Evolutionary conservation across 805 yeast genomes (phyloP), one percentile per base, ranked within the genome.

Genomic region (Candida patagonica): DNA sequence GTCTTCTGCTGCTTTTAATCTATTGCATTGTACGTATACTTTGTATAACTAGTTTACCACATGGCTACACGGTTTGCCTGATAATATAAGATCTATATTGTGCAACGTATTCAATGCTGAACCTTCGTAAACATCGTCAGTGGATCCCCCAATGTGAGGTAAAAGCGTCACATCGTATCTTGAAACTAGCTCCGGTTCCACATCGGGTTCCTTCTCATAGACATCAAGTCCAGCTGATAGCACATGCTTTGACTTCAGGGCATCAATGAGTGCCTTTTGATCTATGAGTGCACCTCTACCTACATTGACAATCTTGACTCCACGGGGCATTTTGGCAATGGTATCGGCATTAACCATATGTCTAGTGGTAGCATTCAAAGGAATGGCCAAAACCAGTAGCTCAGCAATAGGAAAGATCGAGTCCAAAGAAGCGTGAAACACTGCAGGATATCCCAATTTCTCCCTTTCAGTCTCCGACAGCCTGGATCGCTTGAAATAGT

Each of bases 91-190:
- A 17, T 48, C 37, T 13, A 81, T 71, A 53, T 80, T 80, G 38
- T 66, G 56, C 54, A 81, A 55, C 19, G 84, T 76, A 49, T 74
- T 74, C 44, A 76, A 78, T 7, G 60, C 54, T 2, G 53, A 42
- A 13, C 19, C 35, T 8, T 40, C 26, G 6, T 37, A 38, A 13
- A 43, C 38, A 7, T 55, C 54, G 10, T 38, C 30, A 0, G 86
- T 79, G 4, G 80, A 70, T 17, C 85, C 77, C 0, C 85, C 92
- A 35, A 80, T 54, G 56, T 83, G 92, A 2, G 92, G 92, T 9
- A 80, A 67, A 32, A 78, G 59, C 0, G 77, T 59, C 12, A 81
- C 82, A 54, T 81, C 86, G 48, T 73, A 66, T 52, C 88, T 67
- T 5, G 63, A 60, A 26, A 70, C 47, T 30, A 78, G 65, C 25